phyloP scores from a whole-genome alignment of 78 protist species.

The Isochrysis galbana region DNA sequence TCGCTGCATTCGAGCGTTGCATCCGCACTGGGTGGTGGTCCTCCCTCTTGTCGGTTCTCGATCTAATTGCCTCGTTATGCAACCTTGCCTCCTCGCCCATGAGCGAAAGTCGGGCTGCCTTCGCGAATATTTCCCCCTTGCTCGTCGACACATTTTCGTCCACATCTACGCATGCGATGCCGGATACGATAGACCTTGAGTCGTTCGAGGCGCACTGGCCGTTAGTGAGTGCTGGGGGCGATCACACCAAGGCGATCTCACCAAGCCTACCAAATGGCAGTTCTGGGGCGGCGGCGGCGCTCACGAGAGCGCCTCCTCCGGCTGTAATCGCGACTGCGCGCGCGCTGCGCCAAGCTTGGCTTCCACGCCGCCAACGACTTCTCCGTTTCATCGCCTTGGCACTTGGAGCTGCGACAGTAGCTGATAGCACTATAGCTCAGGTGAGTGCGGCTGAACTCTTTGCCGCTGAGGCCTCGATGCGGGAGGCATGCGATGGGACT shows the following conservation, averaged over 20 bases:
- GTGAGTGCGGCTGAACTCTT: background rate
- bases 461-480: background rate
- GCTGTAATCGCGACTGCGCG: background rate
- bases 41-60: background rate
- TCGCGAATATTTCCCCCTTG: background rate
- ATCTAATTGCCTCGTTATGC: background rate
- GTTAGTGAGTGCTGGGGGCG: background rate
- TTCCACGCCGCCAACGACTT: background rate
- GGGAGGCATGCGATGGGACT: background rate
- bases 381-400: background rate
- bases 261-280: background rate
- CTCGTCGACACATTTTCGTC: background rate
- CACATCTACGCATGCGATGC: background rate
- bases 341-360: background rate
- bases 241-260: background rate
- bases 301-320: background rate
- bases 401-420: background rate
- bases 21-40: background rate
- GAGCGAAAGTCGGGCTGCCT: background rate
- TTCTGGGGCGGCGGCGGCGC: background rate
- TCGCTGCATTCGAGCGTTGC: background rate
- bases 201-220: background rate
- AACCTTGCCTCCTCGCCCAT: background rate
- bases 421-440: background rate
- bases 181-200: background rate